phyloP scores from a whole-genome alignment of 108 stramenopile genomes.

The Fragilariopsis cylindrus region DNA sequence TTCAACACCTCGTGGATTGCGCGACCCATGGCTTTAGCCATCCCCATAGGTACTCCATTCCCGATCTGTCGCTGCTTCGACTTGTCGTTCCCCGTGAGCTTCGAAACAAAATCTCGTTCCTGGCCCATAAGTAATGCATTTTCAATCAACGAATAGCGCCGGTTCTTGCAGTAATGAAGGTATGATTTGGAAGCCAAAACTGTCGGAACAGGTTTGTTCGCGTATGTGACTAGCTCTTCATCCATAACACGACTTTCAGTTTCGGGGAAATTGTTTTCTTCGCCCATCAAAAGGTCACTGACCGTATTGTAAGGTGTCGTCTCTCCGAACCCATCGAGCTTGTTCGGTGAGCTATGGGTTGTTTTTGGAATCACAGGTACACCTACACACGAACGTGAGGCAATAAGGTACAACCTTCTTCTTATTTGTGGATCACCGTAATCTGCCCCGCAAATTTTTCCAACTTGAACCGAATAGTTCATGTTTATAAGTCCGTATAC shows the following conservation, averaged over 20 bases:
- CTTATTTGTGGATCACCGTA: conserved; percentile 11
- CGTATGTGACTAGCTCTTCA: background rate
- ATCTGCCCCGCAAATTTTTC: conserved; percentile 1
- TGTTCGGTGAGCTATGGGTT: background rate
- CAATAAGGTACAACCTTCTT: conserved; percentile 6
- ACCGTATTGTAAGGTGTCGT: background rate
- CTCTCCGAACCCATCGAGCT: background rate
- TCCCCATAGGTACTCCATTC: conserved; percentile 1
- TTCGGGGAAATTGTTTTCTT: conserved; percentile 10
- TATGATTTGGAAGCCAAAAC: conserved; percentile 5
- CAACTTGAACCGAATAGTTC: conserved; percentile 1
- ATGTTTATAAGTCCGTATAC: conserved; percentile 2
- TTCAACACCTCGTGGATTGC: background rate
- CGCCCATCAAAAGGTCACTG: background rate
- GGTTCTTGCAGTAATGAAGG: conserved; percentile 1
- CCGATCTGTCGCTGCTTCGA: conserved; percentile 12
- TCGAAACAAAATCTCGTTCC: background rate
- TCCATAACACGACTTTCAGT: background rate
- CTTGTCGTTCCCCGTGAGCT: background rate
- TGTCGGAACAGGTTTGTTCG: background rate
- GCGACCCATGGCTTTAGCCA: background rate
- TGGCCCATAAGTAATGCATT: conserved; percentile 12
- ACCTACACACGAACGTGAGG: conserved; percentile 1
- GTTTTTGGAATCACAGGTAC: conserved; percentile 7
- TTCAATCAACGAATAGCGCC: background rate